Evolutionary conservation across 108 stramenopile genomes (phyloP).

Genomic region (Ochromonas danica): DNA sequence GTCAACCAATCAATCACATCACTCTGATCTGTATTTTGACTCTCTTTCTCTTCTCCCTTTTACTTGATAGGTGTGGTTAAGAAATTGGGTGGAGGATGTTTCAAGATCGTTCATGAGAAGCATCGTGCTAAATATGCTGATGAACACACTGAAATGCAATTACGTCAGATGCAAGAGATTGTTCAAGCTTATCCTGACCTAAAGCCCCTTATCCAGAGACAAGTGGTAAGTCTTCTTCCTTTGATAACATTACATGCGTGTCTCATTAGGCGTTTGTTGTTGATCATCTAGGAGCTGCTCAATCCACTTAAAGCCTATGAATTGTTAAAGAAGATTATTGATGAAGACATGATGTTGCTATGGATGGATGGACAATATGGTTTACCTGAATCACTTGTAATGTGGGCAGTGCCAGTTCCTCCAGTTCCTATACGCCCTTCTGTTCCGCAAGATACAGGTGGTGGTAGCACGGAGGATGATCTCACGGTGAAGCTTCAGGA

Average conservation of each 20-base stretch:
- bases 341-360: slow-evolving; percentile 88
- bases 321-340: slow-evolving; percentile 80
- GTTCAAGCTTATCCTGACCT: slow-evolving; percentile 3
- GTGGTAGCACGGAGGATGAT: slow-evolving; percentile 92
- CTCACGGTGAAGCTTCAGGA: slow-evolving; percentile 96
- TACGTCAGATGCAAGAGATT: slow-evolving; percentile 22
- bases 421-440: slow-evolving; percentile 99
- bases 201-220: neutral
- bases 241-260: too few species aligned
- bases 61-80: slow-evolving; percentile 63
- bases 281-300: slow-evolving; percentile 32
- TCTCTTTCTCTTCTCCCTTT: neutral
- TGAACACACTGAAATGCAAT: neutral
- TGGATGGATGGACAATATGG: slow-evolving; percentile 84
- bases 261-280: neutral
- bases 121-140: slow-evolving; percentile 57
- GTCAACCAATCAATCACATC: neutral
- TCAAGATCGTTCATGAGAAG: slow-evolving; percentile 89
- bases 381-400: slow-evolving; percentile 88
- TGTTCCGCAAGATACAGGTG: slow-evolving; percentile 90
- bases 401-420: slow-evolving; percentile 86
- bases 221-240: neutral
- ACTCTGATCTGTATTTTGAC: neutral
- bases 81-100: slow-evolving; percentile 81
- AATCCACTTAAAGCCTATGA: slow-evolving; percentile 63